Conservation (phyloP, 2,329 filamentous ascomycete genomes). For the Penicillium fuscoglaucum region DNA sequence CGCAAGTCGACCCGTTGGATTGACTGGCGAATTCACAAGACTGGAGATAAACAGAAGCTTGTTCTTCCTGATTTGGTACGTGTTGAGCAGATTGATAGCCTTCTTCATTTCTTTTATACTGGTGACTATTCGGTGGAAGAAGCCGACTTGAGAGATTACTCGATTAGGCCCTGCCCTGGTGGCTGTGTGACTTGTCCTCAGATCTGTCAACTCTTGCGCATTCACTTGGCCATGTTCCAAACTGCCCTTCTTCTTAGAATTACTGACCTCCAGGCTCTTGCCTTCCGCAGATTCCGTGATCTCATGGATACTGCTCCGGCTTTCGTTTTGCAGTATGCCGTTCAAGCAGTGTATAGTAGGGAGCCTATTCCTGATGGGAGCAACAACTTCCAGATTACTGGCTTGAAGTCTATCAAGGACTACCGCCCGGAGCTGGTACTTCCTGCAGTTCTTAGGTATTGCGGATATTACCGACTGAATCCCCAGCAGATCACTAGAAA, state of each 20-base stretch:
- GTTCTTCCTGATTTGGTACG: conserved; percentile 1
- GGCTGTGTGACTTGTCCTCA: conserved; percentile 11
- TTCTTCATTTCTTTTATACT: conserved; percentile 16
- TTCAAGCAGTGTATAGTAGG: conserved; percentile 8
- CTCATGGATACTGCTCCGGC: conserved; percentile 10
- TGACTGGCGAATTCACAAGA: not conserved
- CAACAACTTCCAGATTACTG: not conserved
- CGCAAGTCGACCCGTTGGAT: conserved; percentile 4
- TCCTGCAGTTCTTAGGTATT: conserved; percentile 9
- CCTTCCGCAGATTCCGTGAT: conserved; percentile 5
- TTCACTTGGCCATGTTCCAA: conserved; percentile 16
- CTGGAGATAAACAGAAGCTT: not conserved
- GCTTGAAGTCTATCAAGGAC: not conserved
- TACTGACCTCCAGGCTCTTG: conserved; percentile 11
- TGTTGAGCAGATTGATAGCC: not conserved
- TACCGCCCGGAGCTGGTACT: conserved; percentile 9
- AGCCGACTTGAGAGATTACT: conserved; percentile 1
- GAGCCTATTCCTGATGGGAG: not conserved
- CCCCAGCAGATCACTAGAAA: not conserved
- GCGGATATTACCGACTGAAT: conserved; percentile 8
- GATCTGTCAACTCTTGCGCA: conserved; percentile 7
- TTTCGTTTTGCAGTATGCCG: conserved; percentile 6
- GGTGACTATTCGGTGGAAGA: conserved; percentile 13
- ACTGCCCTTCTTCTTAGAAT: conserved; percentile 14
- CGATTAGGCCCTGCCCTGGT: not conserved